A percentile compares a stretch with the other conserved stretches of the same genome.
Conservation (phyloP, 2,329 filamentous ascomycete species). For the Arthrobotrys conoides region DNA sequence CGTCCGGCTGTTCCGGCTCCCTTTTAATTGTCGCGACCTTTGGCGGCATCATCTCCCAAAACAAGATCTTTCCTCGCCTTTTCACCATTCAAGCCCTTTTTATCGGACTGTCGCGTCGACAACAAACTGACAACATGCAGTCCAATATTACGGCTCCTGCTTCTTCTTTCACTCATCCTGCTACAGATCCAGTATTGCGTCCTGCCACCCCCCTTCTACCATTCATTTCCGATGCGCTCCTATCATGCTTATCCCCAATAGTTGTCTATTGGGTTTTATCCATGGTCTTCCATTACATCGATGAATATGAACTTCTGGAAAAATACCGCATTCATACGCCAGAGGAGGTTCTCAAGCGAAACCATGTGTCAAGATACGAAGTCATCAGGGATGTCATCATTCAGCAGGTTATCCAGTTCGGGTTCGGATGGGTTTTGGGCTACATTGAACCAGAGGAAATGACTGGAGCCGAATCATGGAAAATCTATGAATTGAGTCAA, state of each 20-base stretch:
- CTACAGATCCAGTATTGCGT: conserved; percentile 78
- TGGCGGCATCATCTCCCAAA: not conserved
- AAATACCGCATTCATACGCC: conserved; percentile 96
- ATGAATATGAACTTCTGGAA: conserved; percentile 86
- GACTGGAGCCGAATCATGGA: conserved; percentile 83
- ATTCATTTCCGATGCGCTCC: conserved; percentile 83
- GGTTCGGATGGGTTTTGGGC: conserved; percentile 77
- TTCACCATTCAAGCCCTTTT: not conserved
- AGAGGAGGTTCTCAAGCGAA: conserved; percentile 87
- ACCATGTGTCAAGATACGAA: conserved; percentile 86
- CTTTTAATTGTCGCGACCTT: conserved; percentile 24
- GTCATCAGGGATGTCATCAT: conserved; percentile 91
- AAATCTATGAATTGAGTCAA: conserved; percentile 70
- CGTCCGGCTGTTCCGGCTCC: conserved; percentile 34
- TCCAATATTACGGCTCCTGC: conserved; percentile 67
- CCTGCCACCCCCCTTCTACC: conserved; percentile 80
- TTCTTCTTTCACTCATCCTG: conserved; percentile 84
- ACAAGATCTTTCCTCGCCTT: conserved; percentile 33
- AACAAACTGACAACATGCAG: conserved; percentile 33
- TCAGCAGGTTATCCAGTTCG: conserved; percentile 90
- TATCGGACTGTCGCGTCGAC: conserved; percentile 19
- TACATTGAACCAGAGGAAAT: conserved; percentile 81
- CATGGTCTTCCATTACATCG: conserved; percentile 87
- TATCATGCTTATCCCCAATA: conserved; percentile 82
- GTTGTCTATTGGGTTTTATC: conserved; percentile 91